phyloP scores from a whole-genome alignment of 2,329 filamentous ascomycete genomes.

The Chalara sp. region DNA sequence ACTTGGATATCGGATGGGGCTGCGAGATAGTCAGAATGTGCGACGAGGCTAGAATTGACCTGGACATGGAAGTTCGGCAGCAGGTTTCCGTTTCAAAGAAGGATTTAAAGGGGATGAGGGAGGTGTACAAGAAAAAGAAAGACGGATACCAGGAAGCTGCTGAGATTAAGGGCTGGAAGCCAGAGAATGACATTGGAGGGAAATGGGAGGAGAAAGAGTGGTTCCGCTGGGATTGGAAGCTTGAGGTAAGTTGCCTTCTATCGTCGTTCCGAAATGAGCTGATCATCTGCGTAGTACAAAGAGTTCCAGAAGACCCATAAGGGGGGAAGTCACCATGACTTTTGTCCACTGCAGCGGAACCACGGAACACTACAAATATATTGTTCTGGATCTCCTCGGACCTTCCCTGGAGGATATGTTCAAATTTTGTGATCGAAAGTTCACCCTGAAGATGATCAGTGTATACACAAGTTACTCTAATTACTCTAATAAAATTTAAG shows the following conservation, averaged over 20 bases:
- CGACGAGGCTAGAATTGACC: slow-evolving; percentile 11
- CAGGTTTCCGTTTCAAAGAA: slow-evolving; percentile 9
- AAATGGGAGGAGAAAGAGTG: slow-evolving; percentile 5
- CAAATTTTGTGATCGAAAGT: no score
- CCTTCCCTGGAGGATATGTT: no score
- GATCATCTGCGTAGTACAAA: slow-evolving; percentile 2
- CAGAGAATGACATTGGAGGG: background rate
- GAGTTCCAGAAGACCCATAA: slow-evolving; percentile 6
- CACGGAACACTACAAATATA: no score
- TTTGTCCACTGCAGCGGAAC: no score
- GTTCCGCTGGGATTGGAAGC: slow-evolving; percentile 14
- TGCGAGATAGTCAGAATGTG: slow-evolving; percentile 34
- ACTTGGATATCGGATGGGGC: slow-evolving; percentile 47
- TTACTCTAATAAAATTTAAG: no score
- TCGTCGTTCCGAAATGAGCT: background rate
- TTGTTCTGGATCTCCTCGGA: no score
- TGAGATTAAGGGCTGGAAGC: slow-evolving; percentile 7
- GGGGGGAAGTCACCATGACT: slow-evolving; percentile 9
- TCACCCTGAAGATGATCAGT: no score
- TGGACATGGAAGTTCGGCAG: slow-evolving; percentile 9
- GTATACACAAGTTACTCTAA: no score
- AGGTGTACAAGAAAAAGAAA: slow-evolving; percentile 2
- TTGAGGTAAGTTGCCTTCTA: slow-evolving; percentile 7
- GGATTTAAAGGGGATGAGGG: slow-evolving; percentile 5
- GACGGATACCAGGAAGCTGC: slow-evolving; percentile 5